phyloP scores from a whole-genome alignment of 192 early-diverging fungal genomes.

The Coemansia sp. region DNA sequence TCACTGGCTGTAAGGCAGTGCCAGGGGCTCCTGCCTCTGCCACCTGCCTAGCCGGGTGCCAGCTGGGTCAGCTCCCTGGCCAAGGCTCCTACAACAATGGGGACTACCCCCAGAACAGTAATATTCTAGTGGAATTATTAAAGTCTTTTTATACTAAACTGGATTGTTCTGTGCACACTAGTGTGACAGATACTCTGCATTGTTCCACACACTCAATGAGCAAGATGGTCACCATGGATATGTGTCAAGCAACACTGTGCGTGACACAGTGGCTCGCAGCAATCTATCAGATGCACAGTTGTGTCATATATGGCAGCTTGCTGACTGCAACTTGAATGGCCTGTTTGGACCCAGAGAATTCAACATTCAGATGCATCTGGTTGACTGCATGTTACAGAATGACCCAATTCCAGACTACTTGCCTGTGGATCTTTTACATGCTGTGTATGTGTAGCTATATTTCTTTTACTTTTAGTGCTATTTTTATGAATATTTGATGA shows the following conservation, averaged over 20 bases:
- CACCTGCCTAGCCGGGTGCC: too few relatives aligned
- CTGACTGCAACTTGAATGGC: slow-evolving; percentile 39
- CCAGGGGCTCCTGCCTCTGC: too few relatives aligned
- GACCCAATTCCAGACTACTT: slow-evolving; percentile 36
- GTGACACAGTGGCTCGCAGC: slow-evolving; percentile 25
- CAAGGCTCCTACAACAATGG: too few relatives aligned
- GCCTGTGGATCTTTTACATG: slow-evolving; percentile 33
- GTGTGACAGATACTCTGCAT: slow-evolving; percentile 25
- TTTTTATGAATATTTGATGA: neutral
- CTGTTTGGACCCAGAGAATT: slow-evolving; percentile 44
- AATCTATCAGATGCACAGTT: slow-evolving; percentile 30
- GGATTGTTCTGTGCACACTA: too few relatives aligned
- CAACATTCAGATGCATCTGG: slow-evolving; percentile 42
- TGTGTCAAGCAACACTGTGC: slow-evolving; percentile 23
- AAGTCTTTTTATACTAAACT: too few relatives aligned
- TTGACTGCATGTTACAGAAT: slow-evolving; percentile 25
- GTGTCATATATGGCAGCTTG: slow-evolving; percentile 35
- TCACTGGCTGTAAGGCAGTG: too few relatives aligned
- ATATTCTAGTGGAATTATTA: too few relatives aligned
- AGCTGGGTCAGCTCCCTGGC: too few relatives aligned
- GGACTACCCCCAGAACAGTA: too few relatives aligned
- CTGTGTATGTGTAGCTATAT: slow-evolving; percentile 26
- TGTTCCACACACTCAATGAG: slow-evolving; percentile 36
- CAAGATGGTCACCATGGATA: slow-evolving; percentile 22
- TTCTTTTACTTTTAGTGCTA: neutral